phyloP scores from a whole-genome alignment of 345 rosid genomes.

The Dipteronia sinensis region DNA sequence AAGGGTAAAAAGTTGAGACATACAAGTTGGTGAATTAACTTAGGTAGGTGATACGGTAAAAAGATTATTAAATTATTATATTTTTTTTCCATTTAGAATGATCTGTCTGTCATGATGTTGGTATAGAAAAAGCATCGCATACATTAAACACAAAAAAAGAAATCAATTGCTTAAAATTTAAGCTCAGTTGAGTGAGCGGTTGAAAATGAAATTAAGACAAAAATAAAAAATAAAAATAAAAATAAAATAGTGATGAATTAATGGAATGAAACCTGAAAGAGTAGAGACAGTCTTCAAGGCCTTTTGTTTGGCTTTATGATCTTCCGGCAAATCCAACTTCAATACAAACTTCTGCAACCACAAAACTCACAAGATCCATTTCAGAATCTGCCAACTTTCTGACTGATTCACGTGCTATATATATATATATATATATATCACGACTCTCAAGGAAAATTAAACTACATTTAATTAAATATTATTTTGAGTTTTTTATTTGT shows the following conservation, averaged over 20 bases:
- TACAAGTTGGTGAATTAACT: neutral
- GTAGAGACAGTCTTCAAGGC: constrained; percentile 83
- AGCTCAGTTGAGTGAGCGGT: neutral
- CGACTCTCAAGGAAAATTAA: neutral
- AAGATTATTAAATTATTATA: neutral
- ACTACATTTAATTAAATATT: too few relatives aligned
- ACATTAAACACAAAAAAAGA: neutral
- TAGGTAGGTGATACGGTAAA: constrained; percentile 1
- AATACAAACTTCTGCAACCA: constrained; percentile 72
- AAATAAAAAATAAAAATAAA: neutral
- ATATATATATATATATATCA: neutral
- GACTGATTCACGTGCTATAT: neutral
- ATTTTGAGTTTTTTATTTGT: too few relatives aligned
- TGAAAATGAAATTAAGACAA: neutral
- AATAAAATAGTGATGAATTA: neutral
- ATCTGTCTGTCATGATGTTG: neutral
- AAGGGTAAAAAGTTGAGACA: neutral
- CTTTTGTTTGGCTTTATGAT: constrained; percentile 84
- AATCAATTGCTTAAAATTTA: constrained; percentile 4
- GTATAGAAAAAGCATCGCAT: neutral
- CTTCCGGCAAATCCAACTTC: constrained; percentile 64
- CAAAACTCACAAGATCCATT: constrained; percentile 24
- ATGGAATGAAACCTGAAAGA: constrained; percentile 57
- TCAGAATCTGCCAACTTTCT: constrained; percentile 12
- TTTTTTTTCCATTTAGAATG: neutral